Evolutionary conservation across 1,139 yeast genomes (phyloP), one percentile per base, ranked within the genome.

Genomic region (Komagataea norvegica): DNA sequence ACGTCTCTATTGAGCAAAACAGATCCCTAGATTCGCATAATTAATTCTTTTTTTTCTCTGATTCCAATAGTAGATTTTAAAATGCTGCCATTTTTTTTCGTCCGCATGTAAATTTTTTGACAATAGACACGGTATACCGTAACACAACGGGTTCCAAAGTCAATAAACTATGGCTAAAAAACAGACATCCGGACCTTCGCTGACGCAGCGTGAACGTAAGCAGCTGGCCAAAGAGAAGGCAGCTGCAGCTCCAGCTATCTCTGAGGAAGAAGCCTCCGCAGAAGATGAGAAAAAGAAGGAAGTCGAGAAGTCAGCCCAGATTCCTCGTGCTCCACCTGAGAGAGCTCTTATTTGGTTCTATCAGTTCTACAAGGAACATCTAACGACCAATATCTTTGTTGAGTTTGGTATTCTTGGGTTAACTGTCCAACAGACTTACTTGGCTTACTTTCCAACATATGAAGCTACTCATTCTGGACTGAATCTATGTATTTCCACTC

Each of bases 1-100:
- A 46, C 52, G 4, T 51, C 53, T 17, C 49, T 52, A 8, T 29
- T 52, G 21, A 48, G 51, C 32, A 50, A 42, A 25, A 16, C 31
- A 17, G 33, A 31, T 17, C n/a, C n/a, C n/a, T n/a, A n/a, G n/a
- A n/a, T n/a, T n/a, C n/a, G n/a, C n/a, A n/a, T n/a, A n/a, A n/a
- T n/a, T n/a, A n/a, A n/a, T n/a, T 21, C 24, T 10, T 21, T 21
- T 21, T 21, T 21, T 21, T 21, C 24, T 21, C 10, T 21, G 24
- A 8, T 10, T 21, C 24, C 8, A 8, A 8, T 21, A 8, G 24
- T 8, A 10, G 8, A 8, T 8, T 21, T 21, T 8, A n/a, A n/a
- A n/a, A n/a, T n/a, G n/a, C n/a, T n/a, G n/a, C n/a, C n/a, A n/a
- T n/a, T n/a, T n/a, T n/a, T n/a, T n/a, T n/a, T n/a, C n/a, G n/a